Percentiles rank a stretch among this genome's conserved stretches.
Evolutionary conservation across 192 early-diverging fungal genomes (phyloP).

Genomic region (Cetraspora pellucida): DNA sequence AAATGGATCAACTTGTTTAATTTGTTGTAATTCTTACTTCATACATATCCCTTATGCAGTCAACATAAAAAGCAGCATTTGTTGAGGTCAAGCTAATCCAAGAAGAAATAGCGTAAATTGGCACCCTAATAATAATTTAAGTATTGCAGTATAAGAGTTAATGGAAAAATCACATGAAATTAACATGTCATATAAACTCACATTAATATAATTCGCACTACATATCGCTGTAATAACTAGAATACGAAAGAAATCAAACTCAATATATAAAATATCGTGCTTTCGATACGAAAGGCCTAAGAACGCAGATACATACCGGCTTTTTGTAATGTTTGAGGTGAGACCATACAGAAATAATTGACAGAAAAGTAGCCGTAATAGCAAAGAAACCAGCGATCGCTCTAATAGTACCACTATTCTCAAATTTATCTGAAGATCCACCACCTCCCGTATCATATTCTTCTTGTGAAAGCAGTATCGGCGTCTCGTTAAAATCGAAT

Average conservation of each 20-base stretch:
- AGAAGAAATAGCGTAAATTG: slow-evolving; percentile 86
- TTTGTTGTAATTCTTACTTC: slow-evolving; percentile 51
- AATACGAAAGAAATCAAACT: neutral
- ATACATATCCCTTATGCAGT: slow-evolving; percentile 90
- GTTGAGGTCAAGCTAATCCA: slow-evolving; percentile 75
- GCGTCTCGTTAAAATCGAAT: no score
- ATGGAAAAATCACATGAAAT: slow-evolving; percentile 41
- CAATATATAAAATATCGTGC: neutral
- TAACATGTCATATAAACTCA: neutral
- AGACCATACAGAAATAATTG: slow-evolving; percentile 54
- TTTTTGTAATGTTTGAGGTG: slow-evolving; percentile 64
- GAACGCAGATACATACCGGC: slow-evolving; percentile 45
- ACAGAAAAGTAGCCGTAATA: slow-evolving; percentile 50
- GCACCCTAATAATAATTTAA: slow-evolving; percentile 60
- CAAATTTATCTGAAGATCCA: neutral
- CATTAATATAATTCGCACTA: slow-evolving; percentile 35
- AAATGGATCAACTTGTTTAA: neutral
- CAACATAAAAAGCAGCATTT: slow-evolving; percentile 78
- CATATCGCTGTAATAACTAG: slow-evolving; percentile 33
- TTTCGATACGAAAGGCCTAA: neutral
- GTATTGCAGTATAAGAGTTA: neutral
- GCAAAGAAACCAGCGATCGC: slow-evolving; percentile 52
- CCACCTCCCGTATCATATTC: neutral
- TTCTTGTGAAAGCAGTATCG: no score
- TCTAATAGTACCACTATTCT: neutral